Percentiles rank a stretch among this genome's conserved stretches.
Evolutionary conservation across 148 eudicot genomes (phyloP).

Genomic region (Persicaria maculosa): DNA sequence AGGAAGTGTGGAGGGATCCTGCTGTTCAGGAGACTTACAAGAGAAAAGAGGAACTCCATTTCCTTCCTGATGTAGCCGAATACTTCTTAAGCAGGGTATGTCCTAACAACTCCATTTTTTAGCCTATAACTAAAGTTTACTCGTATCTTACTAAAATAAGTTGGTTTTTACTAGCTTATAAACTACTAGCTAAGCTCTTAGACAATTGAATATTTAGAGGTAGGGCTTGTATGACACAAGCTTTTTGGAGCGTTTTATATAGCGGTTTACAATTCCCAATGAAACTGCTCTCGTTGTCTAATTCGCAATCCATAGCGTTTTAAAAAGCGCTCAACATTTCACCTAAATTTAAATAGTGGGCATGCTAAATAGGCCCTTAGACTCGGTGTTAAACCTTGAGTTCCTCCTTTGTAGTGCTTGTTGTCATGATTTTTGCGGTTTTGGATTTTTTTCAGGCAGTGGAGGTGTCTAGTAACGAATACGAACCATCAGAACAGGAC

Average conservation of each 20-base stretch:
- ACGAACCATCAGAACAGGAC: conserved; percentile 92
- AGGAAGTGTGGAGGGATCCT: conserved; percentile 97
- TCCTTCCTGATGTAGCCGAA: conserved; percentile 91
- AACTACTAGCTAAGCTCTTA: no score
- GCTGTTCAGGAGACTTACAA: conserved; percentile 81
- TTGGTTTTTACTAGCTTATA: no score
- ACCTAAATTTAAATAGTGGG: no score
- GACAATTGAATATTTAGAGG: background rate
- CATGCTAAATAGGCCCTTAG: no score
- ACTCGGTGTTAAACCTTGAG: no score
- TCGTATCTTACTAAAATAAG: no score
- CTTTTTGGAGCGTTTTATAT: background rate
- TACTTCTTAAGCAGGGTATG: conserved; percentile 89
- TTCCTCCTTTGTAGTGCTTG: background rate
- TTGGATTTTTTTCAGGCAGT: conserved; percentile 49
- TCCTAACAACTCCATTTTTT: background rate
- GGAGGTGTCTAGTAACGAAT: conserved; percentile 94
- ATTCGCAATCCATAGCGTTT: no score
- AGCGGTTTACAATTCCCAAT: background rate
- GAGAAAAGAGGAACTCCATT: conserved; percentile 84
- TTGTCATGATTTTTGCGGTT: background rate
- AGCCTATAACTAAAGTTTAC: background rate
- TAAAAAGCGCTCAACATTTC: no score
- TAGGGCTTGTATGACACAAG: background rate
- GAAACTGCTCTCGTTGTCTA: no score